These are phyloP conservation scores for Phytophthora palmivora DNA, from an alignment of 352 stramenopile species.

Conservation along the genomic window DNA sequence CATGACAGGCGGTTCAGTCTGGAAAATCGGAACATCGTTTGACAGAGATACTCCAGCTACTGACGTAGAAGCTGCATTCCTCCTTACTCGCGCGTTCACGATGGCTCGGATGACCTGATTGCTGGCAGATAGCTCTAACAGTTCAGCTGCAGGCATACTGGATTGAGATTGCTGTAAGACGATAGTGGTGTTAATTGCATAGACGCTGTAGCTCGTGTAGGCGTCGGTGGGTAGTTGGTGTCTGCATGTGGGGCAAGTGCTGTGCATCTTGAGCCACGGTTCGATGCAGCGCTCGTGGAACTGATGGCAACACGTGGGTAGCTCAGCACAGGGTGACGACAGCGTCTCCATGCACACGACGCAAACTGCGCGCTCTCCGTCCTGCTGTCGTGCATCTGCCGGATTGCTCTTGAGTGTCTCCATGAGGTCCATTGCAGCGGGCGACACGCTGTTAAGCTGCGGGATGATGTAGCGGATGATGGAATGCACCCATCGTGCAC, in stretches of 20 bases:
- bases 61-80: conserved; percentile 44
- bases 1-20: conserved; percentile 71
- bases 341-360: conserved; percentile 89
- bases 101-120: conserved; percentile 89
- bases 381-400: conserved; percentile 23
- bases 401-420: conserved; percentile 63
- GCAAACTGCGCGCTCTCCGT: conserved; percentile 49
- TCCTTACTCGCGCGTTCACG: conserved; percentile 83
- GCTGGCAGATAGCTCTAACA: conserved; percentile 82
- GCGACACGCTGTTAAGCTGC: conserved; percentile 86
- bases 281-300: conserved; percentile 87
- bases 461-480: conserved; percentile 92
- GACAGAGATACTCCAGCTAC: conserved; percentile 28
- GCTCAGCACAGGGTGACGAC: conserved; percentile 55
- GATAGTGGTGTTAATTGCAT: conserved; percentile 92
- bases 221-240: conserved; percentile 82
- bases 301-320: conserved; percentile 78
- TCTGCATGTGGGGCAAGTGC: conserved; percentile 85
- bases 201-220: conserved; percentile 89
- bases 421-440: conserved; percentile 65
- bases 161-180: conserved; percentile 88
- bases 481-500: conserved; percentile 88
- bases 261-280: conserved; percentile 89
- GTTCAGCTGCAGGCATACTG: conserved; percentile 71
- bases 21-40: conserved; percentile 57